Base-by-base conservation (phyloP, 2,329 filamentous ascomycete species). In the Zasmidium cellare region DNA sequence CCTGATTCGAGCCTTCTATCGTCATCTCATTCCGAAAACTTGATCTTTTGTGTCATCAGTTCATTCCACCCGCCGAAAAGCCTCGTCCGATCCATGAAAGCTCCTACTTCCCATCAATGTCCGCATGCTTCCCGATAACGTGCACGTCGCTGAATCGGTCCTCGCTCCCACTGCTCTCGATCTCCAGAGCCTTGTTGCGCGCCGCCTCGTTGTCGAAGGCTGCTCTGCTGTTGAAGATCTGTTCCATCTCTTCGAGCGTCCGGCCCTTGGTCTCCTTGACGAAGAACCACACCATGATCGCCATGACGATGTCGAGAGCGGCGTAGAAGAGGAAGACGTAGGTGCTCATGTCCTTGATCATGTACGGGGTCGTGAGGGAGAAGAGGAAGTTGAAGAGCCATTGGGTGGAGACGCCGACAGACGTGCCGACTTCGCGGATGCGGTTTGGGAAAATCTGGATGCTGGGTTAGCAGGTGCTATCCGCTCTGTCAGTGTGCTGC, bases 311-410 rank as follows among this genome's bases (percentile, higher is more conserved):
- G 58, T 80, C 77, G 18, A 79, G 76, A 9, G 76, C 59, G 18
- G 76, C 79, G 73, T 79, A 82, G 58, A 82, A 71, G 3, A 80
- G 63, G 58, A 70, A 70, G 3, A 62, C 60, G 61, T 80, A 81
- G 0, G 76, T 78, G 12, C 73, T 75, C 78, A 76, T 82, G 0
- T 76, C 75, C 55, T 83, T 64, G 54, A 83, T 79, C 75, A 80
- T 81, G 63, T 79, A 79, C 0, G 81, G 80, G 1, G 80, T 82
- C 16, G 74, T 72, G 24, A 81, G 74, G 0, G 75, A 67, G 61
- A 82, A 80, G 24, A 77, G 72, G 69, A 82, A 83, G 68, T 82
- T 82, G 68, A 77, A 81, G 1, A 79, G 58, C 80, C 80, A 83
- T 63, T 83, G 79, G 0, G 77, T 79, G 0, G 77, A 72, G 5